These are phyloP conservation scores for Musa beccarii DNA, from an alignment of 176 grass and related monocot species.

Conservation along the genomic window DNA sequence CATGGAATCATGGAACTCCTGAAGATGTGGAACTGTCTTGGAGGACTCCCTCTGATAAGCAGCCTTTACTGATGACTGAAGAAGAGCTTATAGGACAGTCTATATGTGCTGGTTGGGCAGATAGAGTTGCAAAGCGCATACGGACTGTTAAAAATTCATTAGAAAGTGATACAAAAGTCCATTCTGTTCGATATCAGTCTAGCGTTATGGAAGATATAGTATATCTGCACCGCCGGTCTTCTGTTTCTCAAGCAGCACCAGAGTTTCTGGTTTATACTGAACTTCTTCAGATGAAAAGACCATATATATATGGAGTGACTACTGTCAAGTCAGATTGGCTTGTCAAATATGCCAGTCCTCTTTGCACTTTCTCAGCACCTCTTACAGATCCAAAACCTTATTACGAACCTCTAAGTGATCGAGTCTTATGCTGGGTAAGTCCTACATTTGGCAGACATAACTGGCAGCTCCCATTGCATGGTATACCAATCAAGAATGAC, in stretches of 20 bases:
- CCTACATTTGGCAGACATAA: slow-evolving; percentile 67
- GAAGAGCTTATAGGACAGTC: slow-evolving; percentile 72
- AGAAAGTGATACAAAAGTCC: slow-evolving; percentile 48
- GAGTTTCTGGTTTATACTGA: slow-evolving; percentile 91
- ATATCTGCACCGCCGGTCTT: slow-evolving; percentile 70
- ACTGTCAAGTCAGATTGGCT: slow-evolving; percentile 76
- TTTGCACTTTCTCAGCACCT: slow-evolving; percentile 82
- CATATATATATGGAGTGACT: slow-evolving; percentile 90
- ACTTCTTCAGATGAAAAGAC: slow-evolving; percentile 78
- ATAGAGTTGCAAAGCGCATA: slow-evolving; percentile 77
- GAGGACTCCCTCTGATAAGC: slow-evolving; percentile 46
- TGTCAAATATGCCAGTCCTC: slow-evolving; percentile 75
- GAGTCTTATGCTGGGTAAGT: slow-evolving; percentile 75
- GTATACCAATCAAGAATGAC: slow-evolving; percentile 47
- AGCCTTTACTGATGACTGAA: slow-evolving; percentile 47
- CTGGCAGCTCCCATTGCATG: slow-evolving; percentile 66
- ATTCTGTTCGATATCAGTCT: slow-evolving; percentile 57
- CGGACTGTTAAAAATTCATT: slow-evolving; percentile 30
- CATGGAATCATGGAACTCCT: slow-evolving; percentile 54
- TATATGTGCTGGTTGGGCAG: slow-evolving; percentile 86
- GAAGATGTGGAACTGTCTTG: slow-evolving; percentile 70
- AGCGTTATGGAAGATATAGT: slow-evolving; percentile 54
- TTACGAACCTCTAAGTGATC: slow-evolving; percentile 56
- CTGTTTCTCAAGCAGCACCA: slow-evolving; percentile 61
- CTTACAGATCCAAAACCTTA: slow-evolving; percentile 74